phyloP scores from a whole-genome alignment of 352 stramenopile species.

The Phytophthora uliginosa region DNA sequence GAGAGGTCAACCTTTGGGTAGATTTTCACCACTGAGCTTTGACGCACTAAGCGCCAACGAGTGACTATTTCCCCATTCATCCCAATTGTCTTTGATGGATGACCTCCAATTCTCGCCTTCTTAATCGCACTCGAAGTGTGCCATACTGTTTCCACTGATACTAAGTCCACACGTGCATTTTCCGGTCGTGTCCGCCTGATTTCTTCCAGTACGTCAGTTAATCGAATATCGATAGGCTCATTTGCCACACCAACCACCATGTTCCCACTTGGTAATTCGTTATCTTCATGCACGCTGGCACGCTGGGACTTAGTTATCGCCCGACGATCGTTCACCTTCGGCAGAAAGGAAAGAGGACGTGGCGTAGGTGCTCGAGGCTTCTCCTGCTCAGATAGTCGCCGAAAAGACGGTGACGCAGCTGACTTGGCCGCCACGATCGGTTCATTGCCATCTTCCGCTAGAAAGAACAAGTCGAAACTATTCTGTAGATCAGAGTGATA shows the following conservation, averaged over 20 bases:
- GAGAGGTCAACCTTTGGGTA: conserved; percentile 11
- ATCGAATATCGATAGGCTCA: conserved; percentile 13
- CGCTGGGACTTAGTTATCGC: neutral
- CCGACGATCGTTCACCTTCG: neutral
- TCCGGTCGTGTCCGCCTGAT: conserved; percentile 7
- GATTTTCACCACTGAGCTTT: conserved; percentile 21
- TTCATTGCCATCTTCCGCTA: conserved; percentile 34
- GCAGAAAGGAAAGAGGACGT: conserved; percentile 11
- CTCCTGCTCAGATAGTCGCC: conserved; percentile 15
- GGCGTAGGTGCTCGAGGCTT: neutral
- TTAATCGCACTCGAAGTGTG: conserved; percentile 12
- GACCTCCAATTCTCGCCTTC: conserved; percentile 24
- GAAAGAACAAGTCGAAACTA: conserved; percentile 30
- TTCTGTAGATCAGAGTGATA: conserved; percentile 41
- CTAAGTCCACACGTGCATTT: conserved; percentile 11
- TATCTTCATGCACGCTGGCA: neutral
- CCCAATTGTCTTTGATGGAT: conserved; percentile 12
- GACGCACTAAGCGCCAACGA: conserved; percentile 33
- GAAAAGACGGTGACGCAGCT: conserved; percentile 6
- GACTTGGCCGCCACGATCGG: conserved; percentile 23
- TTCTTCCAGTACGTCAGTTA: conserved; percentile 25
- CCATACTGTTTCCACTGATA: conserved; percentile 34
- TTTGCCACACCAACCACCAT: conserved; percentile 1
- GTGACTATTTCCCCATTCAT: conserved; percentile 15
- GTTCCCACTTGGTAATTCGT: conserved; percentile 1